Conservation (phyloP, 495 filamentous ascomycete species). For the Aspergillus carlsbadensis region DNA sequence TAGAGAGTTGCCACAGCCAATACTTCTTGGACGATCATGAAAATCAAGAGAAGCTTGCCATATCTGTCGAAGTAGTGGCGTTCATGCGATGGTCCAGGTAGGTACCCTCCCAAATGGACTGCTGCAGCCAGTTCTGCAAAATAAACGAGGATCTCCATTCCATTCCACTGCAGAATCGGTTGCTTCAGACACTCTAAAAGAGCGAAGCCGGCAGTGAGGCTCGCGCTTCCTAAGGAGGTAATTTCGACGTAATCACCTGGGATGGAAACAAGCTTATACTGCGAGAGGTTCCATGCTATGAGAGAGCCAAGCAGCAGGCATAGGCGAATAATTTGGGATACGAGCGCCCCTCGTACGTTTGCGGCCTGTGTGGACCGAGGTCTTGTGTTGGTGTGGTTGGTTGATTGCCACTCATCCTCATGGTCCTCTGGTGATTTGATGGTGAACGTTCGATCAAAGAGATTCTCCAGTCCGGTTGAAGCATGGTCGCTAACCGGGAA, state of each 20-base stretch:
- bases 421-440: constrained; percentile 43
- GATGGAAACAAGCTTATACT: constrained; percentile 31
- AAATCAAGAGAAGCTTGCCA: constrained; percentile 40
- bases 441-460: constrained; percentile 47
- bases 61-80: constrained; percentile 45
- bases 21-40: constrained; percentile 42
- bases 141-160: constrained; percentile 45
- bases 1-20: constrained; percentile 32
- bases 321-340: constrained; percentile 34
- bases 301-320: constrained; percentile 33
- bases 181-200: constrained; percentile 39
- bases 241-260: constrained; percentile 44
- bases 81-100: constrained; percentile 31
- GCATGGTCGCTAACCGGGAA: constrained; percentile 46
- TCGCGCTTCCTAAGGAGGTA: constrained; percentile 38
- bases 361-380: constrained; percentile 7
- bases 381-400: constrained; percentile 11
- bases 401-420: constrained; percentile 23
- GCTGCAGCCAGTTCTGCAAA: constrained; percentile 41
- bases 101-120: constrained; percentile 40
- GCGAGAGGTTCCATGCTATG: constrained; percentile 35
- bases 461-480: constrained; percentile 46
- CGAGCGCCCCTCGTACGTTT: constrained; percentile 18
- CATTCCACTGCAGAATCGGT: constrained; percentile 39
- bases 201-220: constrained; percentile 42